Evolutionary conservation across 805 yeast genomes (phyloP).

Genomic region (Pichia membranifaciens): DNA sequence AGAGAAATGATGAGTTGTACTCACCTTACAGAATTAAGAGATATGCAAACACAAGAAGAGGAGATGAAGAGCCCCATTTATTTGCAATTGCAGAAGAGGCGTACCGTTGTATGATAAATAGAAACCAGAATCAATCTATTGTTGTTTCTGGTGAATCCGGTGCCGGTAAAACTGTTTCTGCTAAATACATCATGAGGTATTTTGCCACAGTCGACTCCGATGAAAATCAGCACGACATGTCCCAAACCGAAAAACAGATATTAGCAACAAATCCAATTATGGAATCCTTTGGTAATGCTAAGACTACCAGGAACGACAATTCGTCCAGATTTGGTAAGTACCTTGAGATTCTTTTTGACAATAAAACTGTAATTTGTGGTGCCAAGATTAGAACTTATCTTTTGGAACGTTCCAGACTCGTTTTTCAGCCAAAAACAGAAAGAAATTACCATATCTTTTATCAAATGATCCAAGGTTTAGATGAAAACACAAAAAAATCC

Average conservation of each 20-base stretch:
- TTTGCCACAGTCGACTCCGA: conserved; percentile 84
- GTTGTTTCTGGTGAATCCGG: conserved; percentile 98
- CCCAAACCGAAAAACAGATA: conserved; percentile 88
- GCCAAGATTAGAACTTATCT: conserved; percentile 91
- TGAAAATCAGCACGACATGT: conserved; percentile 54
- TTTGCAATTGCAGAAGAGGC: conserved; percentile 98
- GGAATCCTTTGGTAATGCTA: conserved; percentile 98
- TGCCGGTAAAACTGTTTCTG: conserved; percentile 97
- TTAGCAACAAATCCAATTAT: conserved; percentile 95
- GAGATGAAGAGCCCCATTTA: conserved; percentile 94
- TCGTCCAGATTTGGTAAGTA: conserved; percentile 97
- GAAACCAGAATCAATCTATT: conserved; percentile 83
- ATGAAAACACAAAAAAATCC: conserved; percentile 45
- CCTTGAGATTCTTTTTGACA: conserved; percentile 81
- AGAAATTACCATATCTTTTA: conserved; percentile 94
- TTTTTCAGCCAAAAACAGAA: conserved; percentile 85
- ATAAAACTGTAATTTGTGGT: conserved; percentile 74
- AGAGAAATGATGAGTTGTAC: conserved; percentile 82
- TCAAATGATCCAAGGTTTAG: conserved; percentile 75
- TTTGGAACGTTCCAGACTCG: conserved; percentile 89
- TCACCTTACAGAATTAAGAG: conserved; percentile 92
- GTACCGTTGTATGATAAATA: conserved; percentile 86
- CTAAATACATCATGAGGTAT: conserved; percentile 95
- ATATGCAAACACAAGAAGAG: conserved; percentile 86
- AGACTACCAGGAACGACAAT: conserved; percentile 94